Evolutionary conservation across 176 grass and related monocot species (phyloP).

Genomic region (Triticum timopheevii): DNA sequence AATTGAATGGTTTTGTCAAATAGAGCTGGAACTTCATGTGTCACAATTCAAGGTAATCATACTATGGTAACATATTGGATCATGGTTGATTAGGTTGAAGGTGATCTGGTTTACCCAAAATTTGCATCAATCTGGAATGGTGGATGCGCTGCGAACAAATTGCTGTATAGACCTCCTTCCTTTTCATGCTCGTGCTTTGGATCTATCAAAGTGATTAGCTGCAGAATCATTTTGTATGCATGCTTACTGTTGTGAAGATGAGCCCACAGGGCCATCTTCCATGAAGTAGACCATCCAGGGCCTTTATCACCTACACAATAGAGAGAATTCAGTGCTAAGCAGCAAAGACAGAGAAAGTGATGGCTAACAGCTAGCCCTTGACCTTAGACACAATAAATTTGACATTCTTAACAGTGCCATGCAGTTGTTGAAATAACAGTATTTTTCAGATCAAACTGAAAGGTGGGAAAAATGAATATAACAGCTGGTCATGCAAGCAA

Average conservation of each 20-base stretch:
- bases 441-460: slow-evolving; percentile 10
- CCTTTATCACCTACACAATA: slow-evolving; percentile 64
- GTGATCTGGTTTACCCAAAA: slow-evolving; percentile 62
- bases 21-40: neutral
- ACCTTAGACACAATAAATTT: neutral
- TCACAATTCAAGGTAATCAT: neutral
- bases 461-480: neutral
- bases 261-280: slow-evolving; percentile 97
- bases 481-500: neutral
- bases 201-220: slow-evolving; percentile 79
- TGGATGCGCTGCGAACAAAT: slow-evolving; percentile 89
- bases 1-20: neutral
- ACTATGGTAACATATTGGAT: no score
- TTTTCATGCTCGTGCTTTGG: slow-evolving; percentile 55
- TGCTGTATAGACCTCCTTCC: slow-evolving; percentile 98
- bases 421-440: neutral
- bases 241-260: slow-evolving; percentile 74
- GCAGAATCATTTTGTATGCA: slow-evolving; percentile 85
- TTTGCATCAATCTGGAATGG: slow-evolving; percentile 99
- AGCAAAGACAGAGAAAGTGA: slow-evolving; percentile 8
- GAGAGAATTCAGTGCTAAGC: slow-evolving; percentile 2
- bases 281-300: slow-evolving; percentile 93
- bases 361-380: neutral
- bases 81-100: neutral
- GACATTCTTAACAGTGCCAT: slow-evolving; percentile 8